Percentiles rank a stretch among this genome's conserved stretches.
phyloP scores from a whole-genome alignment of 2,329 filamentous ascomycete genomes.

The Aphanoascus verrucosus region DNA sequence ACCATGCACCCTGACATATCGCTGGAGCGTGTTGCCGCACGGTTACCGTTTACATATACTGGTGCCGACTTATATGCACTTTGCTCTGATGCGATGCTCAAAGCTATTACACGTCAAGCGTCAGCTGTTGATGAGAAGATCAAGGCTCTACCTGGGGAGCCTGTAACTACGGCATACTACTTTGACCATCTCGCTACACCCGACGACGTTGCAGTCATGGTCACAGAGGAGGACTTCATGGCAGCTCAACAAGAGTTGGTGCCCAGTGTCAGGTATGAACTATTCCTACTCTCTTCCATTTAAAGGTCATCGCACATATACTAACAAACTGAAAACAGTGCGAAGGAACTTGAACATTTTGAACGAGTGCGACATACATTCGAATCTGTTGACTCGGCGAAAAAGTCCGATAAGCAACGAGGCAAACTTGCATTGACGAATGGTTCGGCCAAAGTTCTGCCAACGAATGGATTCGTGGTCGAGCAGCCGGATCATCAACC shows the following conservation, averaged over 20 bases:
- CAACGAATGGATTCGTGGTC: slow-evolving; percentile 26
- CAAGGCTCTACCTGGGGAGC: slow-evolving; percentile 45
- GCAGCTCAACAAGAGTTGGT: slow-evolving; percentile 74
- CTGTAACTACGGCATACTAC: slow-evolving; percentile 79
- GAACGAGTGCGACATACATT: slow-evolving; percentile 73
- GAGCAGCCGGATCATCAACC: slow-evolving; percentile 9
- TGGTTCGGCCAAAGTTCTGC: slow-evolving; percentile 26
- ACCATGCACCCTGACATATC: slow-evolving; percentile 70
- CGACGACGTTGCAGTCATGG: slow-evolving; percentile 76
- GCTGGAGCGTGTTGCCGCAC: slow-evolving; percentile 60
- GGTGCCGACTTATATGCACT: slow-evolving; percentile 95
- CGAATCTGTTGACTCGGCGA: slow-evolving; percentile 49
- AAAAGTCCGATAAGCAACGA: slow-evolving; percentile 24
- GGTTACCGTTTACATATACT: slow-evolving; percentile 88
- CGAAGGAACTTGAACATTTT: slow-evolving; percentile 85
- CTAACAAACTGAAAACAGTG: slow-evolving; percentile 42
- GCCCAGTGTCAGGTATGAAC: slow-evolving; percentile 59
- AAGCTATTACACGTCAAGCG: slow-evolving; percentile 88
- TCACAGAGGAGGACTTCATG: slow-evolving; percentile 79
- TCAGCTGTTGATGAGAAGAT: slow-evolving; percentile 75
- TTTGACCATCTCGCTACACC: slow-evolving; percentile 83
- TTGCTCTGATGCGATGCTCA: slow-evolving; percentile 97
- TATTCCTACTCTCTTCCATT: not conserved
- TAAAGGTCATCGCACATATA: slow-evolving; percentile 8
- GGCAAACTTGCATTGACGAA: slow-evolving; percentile 8